Evolutionary conservation across 2,329 filamentous ascomycete genomes (phyloP).

Genomic region (Fusarium bulbicola): DNA sequence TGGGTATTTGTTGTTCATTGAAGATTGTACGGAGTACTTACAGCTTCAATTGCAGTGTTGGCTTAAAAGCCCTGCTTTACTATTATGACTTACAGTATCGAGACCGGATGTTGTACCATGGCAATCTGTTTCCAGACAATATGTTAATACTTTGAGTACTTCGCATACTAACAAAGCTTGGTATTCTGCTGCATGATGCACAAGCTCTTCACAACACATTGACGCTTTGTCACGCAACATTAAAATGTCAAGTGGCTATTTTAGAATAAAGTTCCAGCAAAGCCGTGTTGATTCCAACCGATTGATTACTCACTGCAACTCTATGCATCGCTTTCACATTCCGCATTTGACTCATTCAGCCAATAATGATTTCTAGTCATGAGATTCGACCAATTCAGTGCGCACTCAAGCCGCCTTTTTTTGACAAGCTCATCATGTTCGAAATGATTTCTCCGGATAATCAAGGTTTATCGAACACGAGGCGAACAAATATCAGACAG

Average conservation of each 20-base stretch:
- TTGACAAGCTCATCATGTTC: accelerated
- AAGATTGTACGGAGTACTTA: too few species aligned
- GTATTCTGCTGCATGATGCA: neutral
- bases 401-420: accelerated
- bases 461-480: neutral
- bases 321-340: neutral
- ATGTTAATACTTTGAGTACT: accelerated
- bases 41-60: too few species aligned
- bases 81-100: accelerated
- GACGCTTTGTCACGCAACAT: neutral
- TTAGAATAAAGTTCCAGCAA: neutral
- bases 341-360: too few species aligned
- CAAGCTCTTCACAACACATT: neutral
- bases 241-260: neutral
- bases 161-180: accelerated
- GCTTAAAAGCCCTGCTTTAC: too few species aligned
- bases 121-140: accelerated
- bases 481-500: accelerated
- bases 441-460: accelerated
- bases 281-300: neutral
- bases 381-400: accelerated
- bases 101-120: accelerated
- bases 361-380: accelerated
- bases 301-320: neutral
- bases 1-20: accelerated